Conservation (phyloP, 768 basidiomycete species). For the Xerocomellus intermedius region DNA sequence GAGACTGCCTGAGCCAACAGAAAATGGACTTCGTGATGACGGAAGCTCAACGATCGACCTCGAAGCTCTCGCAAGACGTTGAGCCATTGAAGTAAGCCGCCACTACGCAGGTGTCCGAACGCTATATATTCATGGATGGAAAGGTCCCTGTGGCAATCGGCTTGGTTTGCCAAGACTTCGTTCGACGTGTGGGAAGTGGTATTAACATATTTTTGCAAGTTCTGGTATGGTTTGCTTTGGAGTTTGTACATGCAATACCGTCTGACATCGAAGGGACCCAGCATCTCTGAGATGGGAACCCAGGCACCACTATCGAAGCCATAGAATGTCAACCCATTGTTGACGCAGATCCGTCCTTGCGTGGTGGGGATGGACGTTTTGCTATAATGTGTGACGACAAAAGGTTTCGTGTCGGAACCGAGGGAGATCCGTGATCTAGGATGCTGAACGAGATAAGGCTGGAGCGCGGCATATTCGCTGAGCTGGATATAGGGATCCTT, state of each 20-base stretch:
- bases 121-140: constrained; percentile 43
- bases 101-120: constrained; percentile 45
- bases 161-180: constrained; percentile 41
- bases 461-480: constrained; percentile 6
- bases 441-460: constrained; percentile 12
- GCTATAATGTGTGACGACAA: constrained; percentile 14
- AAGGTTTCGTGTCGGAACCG: constrained; percentile 21
- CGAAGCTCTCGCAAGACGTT: constrained; percentile 48
- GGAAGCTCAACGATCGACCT: constrained; percentile 37
- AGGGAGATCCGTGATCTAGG: constrained; percentile 21
- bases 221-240: constrained; percentile 31
- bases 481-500: constrained; percentile 15
- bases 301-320: constrained; percentile 28
- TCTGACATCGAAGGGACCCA: constrained; percentile 13
- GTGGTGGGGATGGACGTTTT: constrained; percentile 12
- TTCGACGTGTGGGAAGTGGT: constrained; percentile 43
- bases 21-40: constrained; percentile 37
- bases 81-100: constrained; percentile 45
- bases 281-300: constrained; percentile 14
- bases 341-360: constrained; percentile 24
- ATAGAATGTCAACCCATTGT: constrained; percentile 33
- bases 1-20: constrained; percentile 43
- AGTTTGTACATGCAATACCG: constrained; percentile 35
- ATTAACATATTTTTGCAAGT: constrained; percentile 37
- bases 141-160: constrained; percentile 39